A percentile compares a stretch with the other conserved stretches of the same genome.
phyloP scores from a whole-genome alignment of 1,284 basidiomycete genomes.

The Schizophyllum commune region DNA sequence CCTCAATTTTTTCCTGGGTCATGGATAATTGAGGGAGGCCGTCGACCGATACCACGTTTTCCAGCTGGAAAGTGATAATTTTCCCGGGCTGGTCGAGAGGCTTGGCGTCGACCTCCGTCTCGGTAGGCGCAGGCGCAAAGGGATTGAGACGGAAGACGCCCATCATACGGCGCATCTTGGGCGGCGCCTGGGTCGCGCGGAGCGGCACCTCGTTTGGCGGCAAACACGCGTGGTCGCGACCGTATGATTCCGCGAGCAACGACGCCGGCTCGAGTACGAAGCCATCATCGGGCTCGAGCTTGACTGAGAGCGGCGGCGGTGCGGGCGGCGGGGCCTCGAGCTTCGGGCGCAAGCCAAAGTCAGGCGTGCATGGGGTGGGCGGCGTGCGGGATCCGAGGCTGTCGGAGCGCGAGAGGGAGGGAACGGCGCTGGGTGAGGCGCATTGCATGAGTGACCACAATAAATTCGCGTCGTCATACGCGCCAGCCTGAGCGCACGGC shows the following conservation, averaged over 20 bases:
- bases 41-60: not conserved
- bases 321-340: not conserved
- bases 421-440: not conserved
- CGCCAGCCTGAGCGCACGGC: not conserved
- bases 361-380: not conserved
- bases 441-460: not conserved
- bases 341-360: not conserved
- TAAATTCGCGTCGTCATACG: not conserved
- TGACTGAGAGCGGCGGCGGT: not conserved
- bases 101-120: not conserved
- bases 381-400: not conserved
- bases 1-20: not conserved
- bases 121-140: constrained; percentile 32
- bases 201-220: constrained; percentile 62
- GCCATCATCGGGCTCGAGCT: not conserved
- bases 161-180: constrained; percentile 67
- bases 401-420: not conserved
- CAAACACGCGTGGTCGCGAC: constrained; percentile 16
- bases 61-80: not conserved
- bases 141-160: constrained; percentile 68
- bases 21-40: not conserved
- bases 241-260: not conserved
- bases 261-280: not conserved
- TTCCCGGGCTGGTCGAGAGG: not conserved
- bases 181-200: constrained; percentile 60